Conservation (phyloP, 352 stramenopile genomes). For the Globisporangium ultimum region DNA sequence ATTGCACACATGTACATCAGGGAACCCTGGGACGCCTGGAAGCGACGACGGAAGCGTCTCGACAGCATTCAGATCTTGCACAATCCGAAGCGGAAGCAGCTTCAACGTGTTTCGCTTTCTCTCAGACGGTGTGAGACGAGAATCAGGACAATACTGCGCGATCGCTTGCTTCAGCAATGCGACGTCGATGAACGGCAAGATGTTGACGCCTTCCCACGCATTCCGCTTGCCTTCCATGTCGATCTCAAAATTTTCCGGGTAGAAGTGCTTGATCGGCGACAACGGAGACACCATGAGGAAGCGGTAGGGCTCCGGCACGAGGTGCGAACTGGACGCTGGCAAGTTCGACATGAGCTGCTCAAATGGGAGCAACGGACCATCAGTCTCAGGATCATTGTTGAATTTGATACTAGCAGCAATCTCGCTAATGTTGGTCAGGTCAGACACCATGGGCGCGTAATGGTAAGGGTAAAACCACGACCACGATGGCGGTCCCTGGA, state of each 20-base stretch:
- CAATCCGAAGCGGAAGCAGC: constrained; percentile 73
- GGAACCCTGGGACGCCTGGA: constrained; percentile 54
- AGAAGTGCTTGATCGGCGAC: constrained; percentile 96
- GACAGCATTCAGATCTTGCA: constrained; percentile 71
- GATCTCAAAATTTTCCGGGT: constrained; percentile 82
- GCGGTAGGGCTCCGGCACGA: constrained; percentile 91
- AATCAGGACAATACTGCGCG: constrained; percentile 87
- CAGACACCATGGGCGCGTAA: constrained; percentile 98
- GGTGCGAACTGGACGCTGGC: constrained; percentile 92
- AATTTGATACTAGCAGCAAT: constrained; percentile 77
- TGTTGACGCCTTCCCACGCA: constrained; percentile 98
- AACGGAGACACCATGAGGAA: constrained; percentile 95
- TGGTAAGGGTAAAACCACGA: constrained; percentile 99
- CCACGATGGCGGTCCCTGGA: constrained; percentile 94
- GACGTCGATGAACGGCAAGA: constrained; percentile 98
- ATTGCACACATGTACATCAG: constrained; percentile 62
- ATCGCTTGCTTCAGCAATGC: constrained; percentile 91
- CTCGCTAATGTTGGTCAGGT: constrained; percentile 91
- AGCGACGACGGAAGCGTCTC: constrained; percentile 70
- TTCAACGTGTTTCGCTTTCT: constrained; percentile 85
- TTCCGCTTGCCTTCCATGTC: constrained; percentile 92
- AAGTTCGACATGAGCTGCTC: constrained; percentile 98
- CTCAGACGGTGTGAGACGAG: constrained; percentile 89
- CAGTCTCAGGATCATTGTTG: constrained; percentile 51
- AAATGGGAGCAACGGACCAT: constrained; percentile 93